Evolutionary conservation across 164 flowering plant genomes (phyloP).

Genomic region (Kalanchoe fedtschenkoi): DNA sequence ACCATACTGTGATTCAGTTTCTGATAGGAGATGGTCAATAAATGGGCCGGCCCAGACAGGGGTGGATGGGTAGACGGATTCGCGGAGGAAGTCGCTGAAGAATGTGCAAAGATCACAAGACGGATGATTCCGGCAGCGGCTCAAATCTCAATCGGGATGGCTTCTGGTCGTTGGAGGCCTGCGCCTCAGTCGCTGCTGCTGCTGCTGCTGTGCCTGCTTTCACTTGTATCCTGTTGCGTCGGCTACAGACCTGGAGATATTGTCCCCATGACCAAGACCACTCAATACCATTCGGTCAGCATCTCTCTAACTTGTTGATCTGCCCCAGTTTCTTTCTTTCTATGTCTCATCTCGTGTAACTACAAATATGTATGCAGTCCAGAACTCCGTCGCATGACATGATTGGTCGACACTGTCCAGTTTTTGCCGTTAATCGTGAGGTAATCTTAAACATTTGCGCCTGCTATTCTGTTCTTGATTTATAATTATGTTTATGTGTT

Average conservation of each 20-base stretch:
- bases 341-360: background rate
- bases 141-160: background rate
- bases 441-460: slow-evolving; percentile 19
- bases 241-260: slow-evolving; percentile 91
- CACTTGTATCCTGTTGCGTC: slow-evolving; percentile 13
- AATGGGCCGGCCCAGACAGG: no score
- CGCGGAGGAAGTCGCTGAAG: no score
- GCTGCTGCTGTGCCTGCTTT: slow-evolving; percentile 12
- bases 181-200: background rate
- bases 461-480: background rate
- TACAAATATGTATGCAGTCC: slow-evolving; percentile 28
- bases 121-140: background rate
- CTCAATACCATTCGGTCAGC: slow-evolving; percentile 83
- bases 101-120: no score
- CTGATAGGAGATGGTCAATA: no score
- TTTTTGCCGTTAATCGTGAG: slow-evolving; percentile 95
- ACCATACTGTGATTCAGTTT: no score
- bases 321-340: background rate
- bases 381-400: slow-evolving; percentile 87
- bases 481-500: background rate
- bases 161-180: background rate
- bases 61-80: no score
- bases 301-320: slow-evolving; percentile 3
- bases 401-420: slow-evolving; percentile 86
- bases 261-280: slow-evolving; percentile 89